Conservation (phyloP, 1,139 yeast genomes). For the Taphrina flavorubra region DNA sequence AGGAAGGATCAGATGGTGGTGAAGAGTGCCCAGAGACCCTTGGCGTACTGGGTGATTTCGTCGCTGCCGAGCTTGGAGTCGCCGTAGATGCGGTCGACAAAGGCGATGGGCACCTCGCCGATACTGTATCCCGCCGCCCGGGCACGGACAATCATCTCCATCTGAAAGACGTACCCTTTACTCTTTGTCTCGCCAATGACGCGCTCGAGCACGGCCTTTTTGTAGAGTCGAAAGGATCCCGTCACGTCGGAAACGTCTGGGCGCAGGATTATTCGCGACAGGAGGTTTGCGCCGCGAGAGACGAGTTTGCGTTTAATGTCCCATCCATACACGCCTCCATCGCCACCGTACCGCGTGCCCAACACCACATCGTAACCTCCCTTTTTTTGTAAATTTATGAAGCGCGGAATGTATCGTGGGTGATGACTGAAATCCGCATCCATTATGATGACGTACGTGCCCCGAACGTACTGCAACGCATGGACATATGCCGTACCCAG, state of each 20-base stretch:
- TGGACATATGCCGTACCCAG: constrained; percentile 81
- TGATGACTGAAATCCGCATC: constrained; percentile 83
- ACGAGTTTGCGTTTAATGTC: constrained; percentile 80
- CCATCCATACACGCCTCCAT: constrained; percentile 88
- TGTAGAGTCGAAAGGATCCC: constrained; percentile 78
- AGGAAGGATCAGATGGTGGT: background rate
- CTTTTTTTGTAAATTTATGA: constrained; percentile 70
- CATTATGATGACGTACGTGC: constrained; percentile 80
- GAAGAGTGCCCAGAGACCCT: constrained; percentile 40
- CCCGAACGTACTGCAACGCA: constrained; percentile 73
- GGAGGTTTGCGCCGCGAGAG: constrained; percentile 80
- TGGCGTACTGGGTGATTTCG: constrained; percentile 52
- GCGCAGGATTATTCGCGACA: constrained; percentile 73
- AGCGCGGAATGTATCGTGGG: constrained; percentile 79
- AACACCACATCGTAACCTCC: constrained; percentile 76
- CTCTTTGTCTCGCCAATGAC: constrained; percentile 73
- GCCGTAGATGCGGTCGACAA: constrained; percentile 81
- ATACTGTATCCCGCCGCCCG: constrained; percentile 71
- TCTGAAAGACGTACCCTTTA: constrained; percentile 84
- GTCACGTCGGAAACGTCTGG: constrained; percentile 79
- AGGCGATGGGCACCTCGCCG: constrained; percentile 80
- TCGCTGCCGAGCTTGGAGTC: constrained; percentile 83
- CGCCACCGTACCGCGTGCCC: constrained; percentile 82
- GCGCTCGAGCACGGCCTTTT: constrained; percentile 69
- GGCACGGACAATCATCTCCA: constrained; percentile 86